These are phyloP conservation scores for Trametes sanguinea DNA, from an alignment of 768 basidiomycete genomes.

Conservation along the genomic window DNA sequence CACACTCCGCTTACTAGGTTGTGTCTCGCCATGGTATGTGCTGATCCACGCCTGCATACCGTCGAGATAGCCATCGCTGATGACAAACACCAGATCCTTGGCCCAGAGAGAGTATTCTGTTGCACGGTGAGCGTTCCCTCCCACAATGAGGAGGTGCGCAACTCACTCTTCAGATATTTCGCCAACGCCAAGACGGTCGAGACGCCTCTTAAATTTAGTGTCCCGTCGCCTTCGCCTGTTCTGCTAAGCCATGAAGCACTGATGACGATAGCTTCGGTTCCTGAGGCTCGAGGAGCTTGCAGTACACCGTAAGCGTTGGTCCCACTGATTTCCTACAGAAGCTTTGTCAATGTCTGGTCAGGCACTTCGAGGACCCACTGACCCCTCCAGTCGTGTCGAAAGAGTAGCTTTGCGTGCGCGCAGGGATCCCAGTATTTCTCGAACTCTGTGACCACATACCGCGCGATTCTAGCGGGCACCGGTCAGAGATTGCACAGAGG, in stretches of 20 bases:
- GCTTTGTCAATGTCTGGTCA: not conserved
- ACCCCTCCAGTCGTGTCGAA: slow-evolving; percentile 58
- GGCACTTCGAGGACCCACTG: slow-evolving; percentile 21
- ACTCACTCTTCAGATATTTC: slow-evolving; percentile 75
- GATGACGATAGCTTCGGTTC: slow-evolving; percentile 88
- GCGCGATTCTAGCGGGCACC: slow-evolving; percentile 55
- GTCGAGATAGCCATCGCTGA: slow-evolving; percentile 86
- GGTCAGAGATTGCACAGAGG: not conserved
- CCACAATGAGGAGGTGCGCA: not conserved
- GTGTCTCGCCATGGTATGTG: slow-evolving; percentile 72
- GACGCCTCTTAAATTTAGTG: slow-evolving; percentile 82
- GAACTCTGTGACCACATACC: slow-evolving; percentile 64
- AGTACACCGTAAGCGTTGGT: slow-evolving; percentile 83
- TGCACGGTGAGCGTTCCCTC: not conserved
- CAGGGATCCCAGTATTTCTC: slow-evolving; percentile 69
- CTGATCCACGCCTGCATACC: slow-evolving; percentile 93
- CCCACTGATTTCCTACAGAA: slow-evolving; percentile 54
- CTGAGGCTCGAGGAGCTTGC: slow-evolving; percentile 86
- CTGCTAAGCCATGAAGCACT: slow-evolving; percentile 88
- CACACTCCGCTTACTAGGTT: slow-evolving; percentile 52
- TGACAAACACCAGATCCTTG: slow-evolving; percentile 87
- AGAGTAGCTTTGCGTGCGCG: slow-evolving; percentile 69
- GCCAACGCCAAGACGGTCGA: slow-evolving; percentile 87
- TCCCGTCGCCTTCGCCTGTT: slow-evolving; percentile 54
- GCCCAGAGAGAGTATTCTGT: slow-evolving; percentile 90